phyloP scores from a whole-genome alignment of 192 early-diverging fungal genomes.

The Rhizophagus clarus region DNA sequence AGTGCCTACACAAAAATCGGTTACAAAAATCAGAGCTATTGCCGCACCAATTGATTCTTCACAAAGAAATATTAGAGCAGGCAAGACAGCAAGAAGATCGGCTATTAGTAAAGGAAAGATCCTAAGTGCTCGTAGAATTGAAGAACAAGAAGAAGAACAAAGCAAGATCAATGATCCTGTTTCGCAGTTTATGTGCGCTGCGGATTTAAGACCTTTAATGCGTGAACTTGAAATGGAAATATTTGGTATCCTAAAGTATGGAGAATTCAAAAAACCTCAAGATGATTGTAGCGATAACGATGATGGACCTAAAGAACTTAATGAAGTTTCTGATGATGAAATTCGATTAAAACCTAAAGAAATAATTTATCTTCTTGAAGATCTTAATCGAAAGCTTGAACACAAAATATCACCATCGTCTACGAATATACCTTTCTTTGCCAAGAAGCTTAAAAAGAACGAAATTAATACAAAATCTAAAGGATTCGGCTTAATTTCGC shows the following conservation, averaged over 20 bases:
- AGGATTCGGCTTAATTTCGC: slow-evolving; percentile 38
- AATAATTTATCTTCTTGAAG: slow-evolving; percentile 51
- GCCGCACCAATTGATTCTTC: neutral
- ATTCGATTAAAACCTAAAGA: slow-evolving; percentile 36
- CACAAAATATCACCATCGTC: slow-evolving; percentile 43
- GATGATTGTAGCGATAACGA: slow-evolving; percentile 2
- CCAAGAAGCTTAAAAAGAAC: slow-evolving; percentile 36
- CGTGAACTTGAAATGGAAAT: slow-evolving; percentile 34
- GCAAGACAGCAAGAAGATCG: slow-evolving; percentile 9
- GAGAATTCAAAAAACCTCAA: neutral
- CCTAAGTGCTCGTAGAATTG: neutral
- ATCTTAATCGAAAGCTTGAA: slow-evolving; percentile 50
- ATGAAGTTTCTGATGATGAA: neutral
- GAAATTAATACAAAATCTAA: slow-evolving; percentile 1
- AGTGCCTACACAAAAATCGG: slow-evolving; percentile 12
- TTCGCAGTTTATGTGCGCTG: slow-evolving; percentile 9
- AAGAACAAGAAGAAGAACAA: slow-evolving; percentile 13
- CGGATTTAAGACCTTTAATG: slow-evolving; percentile 38
- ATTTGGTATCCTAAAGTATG: slow-evolving; percentile 15
- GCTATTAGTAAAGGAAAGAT: slow-evolving; percentile 24
- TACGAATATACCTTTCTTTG: slow-evolving; percentile 32
- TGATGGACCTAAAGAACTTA: neutral
- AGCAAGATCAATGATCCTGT: neutral
- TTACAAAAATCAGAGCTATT: neutral
- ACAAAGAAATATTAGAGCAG: neutral